These are phyloP conservation scores for Cytospora mali DNA, from an alignment of 2,329 filamentous ascomycete species.

Conservation along the genomic window DNA sequence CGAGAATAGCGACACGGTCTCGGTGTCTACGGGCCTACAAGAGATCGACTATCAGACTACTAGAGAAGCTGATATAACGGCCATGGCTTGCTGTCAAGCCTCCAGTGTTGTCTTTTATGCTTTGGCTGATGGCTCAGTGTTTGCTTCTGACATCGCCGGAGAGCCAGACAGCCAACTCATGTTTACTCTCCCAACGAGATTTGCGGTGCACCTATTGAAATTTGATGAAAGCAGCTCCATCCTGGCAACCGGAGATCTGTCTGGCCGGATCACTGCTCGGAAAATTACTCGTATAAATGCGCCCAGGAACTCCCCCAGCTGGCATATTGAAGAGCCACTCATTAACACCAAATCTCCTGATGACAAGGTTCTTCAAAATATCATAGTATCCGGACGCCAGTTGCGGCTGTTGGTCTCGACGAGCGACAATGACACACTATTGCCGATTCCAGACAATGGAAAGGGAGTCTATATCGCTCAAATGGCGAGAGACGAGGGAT, in stretches of 20 bases:
- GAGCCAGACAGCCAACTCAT: slow-evolving; percentile 26
- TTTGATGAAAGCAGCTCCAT: slow-evolving; percentile 28
- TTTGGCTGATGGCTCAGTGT: slow-evolving; percentile 31
- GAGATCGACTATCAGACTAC: slow-evolving; percentile 24
- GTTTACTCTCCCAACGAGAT: slow-evolving; percentile 23
- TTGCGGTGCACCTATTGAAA: slow-evolving; percentile 24
- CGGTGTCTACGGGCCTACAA: slow-evolving; percentile 9
- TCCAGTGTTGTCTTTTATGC: slow-evolving; percentile 28
- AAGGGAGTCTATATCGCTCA: not conserved
- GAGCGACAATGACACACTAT: not conserved
- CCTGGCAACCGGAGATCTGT: slow-evolving; percentile 28
- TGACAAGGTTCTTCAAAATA: no score
- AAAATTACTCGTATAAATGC: no score
- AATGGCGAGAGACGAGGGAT: not conserved
- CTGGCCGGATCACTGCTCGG: slow-evolving; percentile 23
- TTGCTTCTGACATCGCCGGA: slow-evolving; percentile 28
- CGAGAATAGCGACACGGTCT: slow-evolving; percentile 28
- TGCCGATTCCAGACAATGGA: not conserved
- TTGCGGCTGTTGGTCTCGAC: no score
- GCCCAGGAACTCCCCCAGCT: no score
- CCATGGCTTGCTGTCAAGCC: slow-evolving; percentile 25
- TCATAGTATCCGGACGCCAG: no score
- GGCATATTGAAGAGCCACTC: no score
- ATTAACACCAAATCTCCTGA: no score
- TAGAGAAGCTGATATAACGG: slow-evolving; percentile 24